Percentiles rank a stretch among this genome's conserved stretches.
phyloP scores from a whole-genome alignment of 352 stramenopile species.

The Phytophthora fragariaefolia region DNA sequence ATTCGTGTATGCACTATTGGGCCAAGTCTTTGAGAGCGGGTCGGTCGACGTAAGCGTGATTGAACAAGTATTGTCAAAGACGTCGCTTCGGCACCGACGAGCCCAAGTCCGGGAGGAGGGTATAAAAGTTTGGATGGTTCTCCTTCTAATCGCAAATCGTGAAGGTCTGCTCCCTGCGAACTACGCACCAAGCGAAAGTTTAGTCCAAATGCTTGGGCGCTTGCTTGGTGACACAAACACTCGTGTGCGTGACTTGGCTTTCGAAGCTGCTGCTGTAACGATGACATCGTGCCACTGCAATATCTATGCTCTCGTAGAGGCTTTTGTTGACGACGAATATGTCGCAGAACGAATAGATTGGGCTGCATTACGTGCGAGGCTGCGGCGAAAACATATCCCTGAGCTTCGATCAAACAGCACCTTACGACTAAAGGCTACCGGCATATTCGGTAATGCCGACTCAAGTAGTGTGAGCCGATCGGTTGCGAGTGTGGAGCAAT shows the following conservation, averaged over 20 bases:
- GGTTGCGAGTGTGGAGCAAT: constrained; percentile 38
- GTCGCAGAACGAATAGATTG: constrained; percentile 59
- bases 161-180: constrained; percentile 26
- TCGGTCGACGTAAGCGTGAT: constrained; percentile 28
- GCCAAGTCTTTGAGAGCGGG: constrained; percentile 42
- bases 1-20: constrained; percentile 41
- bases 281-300: constrained; percentile 40
- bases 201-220: constrained; percentile 49
- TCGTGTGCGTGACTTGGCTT: constrained; percentile 49
- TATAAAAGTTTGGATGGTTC: constrained; percentile 61
- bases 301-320: constrained; percentile 53
- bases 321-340: constrained; percentile 60
- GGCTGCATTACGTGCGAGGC: constrained; percentile 44
- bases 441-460: neutral
- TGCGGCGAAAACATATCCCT: constrained; percentile 46
- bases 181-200: constrained; percentile 27
- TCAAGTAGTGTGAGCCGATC: constrained; percentile 7
- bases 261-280: constrained; percentile 54
- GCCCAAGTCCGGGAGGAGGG: constrained; percentile 71
- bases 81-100: constrained; percentile 52
- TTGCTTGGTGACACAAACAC: constrained; percentile 58
- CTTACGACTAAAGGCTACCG: constrained; percentile 20
- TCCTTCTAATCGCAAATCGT: constrained; percentile 44
- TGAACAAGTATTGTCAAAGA: constrained; percentile 38
- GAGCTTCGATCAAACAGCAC: constrained; percentile 47